Evolutionary conservation across 345 rosid species (phyloP), one percentile per base, ranked within the genome.

Genomic region (Pugionium dolabratum): DNA sequence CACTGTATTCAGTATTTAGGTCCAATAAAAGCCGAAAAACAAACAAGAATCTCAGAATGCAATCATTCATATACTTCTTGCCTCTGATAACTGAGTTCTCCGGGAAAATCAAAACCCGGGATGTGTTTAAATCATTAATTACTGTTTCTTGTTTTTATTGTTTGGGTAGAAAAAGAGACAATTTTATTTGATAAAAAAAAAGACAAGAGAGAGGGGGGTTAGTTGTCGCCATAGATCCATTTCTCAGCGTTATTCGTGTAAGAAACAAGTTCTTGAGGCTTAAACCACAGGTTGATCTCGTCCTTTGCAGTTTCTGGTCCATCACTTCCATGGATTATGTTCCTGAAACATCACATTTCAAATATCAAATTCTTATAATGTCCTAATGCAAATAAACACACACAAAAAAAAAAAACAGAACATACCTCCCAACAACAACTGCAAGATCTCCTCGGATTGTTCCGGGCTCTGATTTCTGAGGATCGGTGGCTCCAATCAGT

Each of bases 381-480:
- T 49, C 25, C 25, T 29, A 1, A 59, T 35, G 1, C 18, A 18
- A 18, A 18, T 18, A 27, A 5, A 3, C 1, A 0, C 26, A 10
- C 3, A 2, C 1, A 7, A 3, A 28, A 6, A 8, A 9, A 5
- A 28, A 28, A 34, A 0, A 34, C 36, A 42, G 3, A 28, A 60
- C 36, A 54, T 65, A 94, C 99, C 99, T 86, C 67, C 97, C 99
- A 65, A 94, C 95, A 45, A 79, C 90, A 32, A 94, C 96, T 0
- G 99, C 99, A 8, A 94, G 86, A 79, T 94, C 99, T 27, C 99
- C 99, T 64, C 99, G 73, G 82, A 94, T 94, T 0, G 99, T 90
- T 62, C 99, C 99, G 0, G 99, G 96, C 70, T 94, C 97, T 4
- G 99, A 94, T 74, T 94, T 94, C 82, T 94, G 97, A 58, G 99